A percentile compares a stretch with the other conserved stretches of the same genome.
These are phyloP conservation scores for Echium plantagineum DNA, from an alignment of 257 asterid genomes.

Conservation along the genomic window DNA sequence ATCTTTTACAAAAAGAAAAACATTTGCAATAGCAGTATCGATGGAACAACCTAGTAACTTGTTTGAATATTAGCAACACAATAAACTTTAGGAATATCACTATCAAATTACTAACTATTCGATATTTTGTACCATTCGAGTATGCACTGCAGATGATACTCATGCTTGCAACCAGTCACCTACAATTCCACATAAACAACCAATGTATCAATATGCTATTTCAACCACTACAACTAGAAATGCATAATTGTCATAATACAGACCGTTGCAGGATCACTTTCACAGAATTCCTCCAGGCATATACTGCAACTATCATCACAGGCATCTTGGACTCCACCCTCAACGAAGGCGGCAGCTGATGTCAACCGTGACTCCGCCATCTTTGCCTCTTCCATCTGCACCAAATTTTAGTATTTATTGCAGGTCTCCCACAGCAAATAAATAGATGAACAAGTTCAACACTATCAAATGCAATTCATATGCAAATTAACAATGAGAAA, in stretches of 20 bases:
- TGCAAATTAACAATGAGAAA: background rate
- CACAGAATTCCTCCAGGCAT: slow-evolving; percentile 78
- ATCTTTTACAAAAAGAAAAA: too few relatives aligned
- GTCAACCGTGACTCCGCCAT: slow-evolving; percentile 51
- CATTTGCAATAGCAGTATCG: background rate
- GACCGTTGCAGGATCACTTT: slow-evolving; percentile 73
- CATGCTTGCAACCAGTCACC: slow-evolving; percentile 59
- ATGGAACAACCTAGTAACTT: background rate
- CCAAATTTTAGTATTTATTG: slow-evolving; percentile 13
- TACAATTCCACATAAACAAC: slow-evolving; percentile 17
- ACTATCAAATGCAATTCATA: background rate
- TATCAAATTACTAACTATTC: background rate
- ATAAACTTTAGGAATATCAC: background rate
- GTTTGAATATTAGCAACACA: background rate
- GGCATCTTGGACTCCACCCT: slow-evolving; percentile 87
- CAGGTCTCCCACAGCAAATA: background rate
- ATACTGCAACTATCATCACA: slow-evolving; percentile 93
- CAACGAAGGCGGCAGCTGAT: slow-evolving; percentile 88
- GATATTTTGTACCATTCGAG: slow-evolving; percentile 50
- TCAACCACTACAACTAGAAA: slow-evolving; percentile 4
- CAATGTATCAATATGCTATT: slow-evolving; percentile 4
- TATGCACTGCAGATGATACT: slow-evolving; percentile 71
- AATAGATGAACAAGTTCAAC: background rate
- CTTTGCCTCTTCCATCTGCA: slow-evolving; percentile 69
- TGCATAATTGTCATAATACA: slow-evolving; percentile 7